Evolutionary conservation across 148 eudicot genomes (phyloP).

Genomic region (Rheum nobile): DNA sequence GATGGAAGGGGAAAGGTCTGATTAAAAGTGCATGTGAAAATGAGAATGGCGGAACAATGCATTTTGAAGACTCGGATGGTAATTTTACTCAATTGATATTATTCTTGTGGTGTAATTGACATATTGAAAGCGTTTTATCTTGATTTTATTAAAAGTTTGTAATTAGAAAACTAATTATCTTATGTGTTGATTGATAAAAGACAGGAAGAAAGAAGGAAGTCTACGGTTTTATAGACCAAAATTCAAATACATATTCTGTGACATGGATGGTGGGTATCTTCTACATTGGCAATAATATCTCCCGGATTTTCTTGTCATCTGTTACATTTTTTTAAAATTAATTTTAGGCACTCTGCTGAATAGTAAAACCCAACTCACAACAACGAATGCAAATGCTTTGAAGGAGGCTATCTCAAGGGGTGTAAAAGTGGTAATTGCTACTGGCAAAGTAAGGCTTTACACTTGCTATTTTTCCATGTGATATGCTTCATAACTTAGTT

Average conservation of each 20-base stretch:
- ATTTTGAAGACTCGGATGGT: conserved; percentile 47
- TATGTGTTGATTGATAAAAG: conserved; percentile 52
- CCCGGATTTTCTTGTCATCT: neutral
- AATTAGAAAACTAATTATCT: conserved; percentile 18
- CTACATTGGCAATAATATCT: neutral
- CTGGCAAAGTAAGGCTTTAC: conserved; percentile 64
- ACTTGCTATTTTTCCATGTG: neutral
- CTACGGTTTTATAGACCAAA: conserved; percentile 82
- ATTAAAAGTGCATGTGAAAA: conserved; percentile 64
- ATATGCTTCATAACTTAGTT: neutral
- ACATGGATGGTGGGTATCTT: conserved; percentile 83
- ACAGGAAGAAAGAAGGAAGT: conserved; percentile 95
- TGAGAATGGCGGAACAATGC: conserved; percentile 31
- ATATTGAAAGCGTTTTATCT: conserved; percentile 6
- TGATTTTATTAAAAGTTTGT: conserved; percentile 11
- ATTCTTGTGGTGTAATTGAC: neutral
- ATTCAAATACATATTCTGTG: conserved; percentile 81
- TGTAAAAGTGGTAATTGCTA: conserved; percentile 80
- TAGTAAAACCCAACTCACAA: conserved; percentile 62
- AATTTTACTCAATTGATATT: conserved; percentile 16
- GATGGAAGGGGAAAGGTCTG: conserved; percentile 89
- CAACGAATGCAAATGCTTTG: conserved; percentile 62
- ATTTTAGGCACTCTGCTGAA: conserved; percentile 73
- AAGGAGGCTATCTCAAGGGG: conserved; percentile 85
- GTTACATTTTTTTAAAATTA: neutral